A percentile compares a stretch with the other conserved stretches of the same genome.
These are phyloP conservation scores for Fomitopsis serialis DNA, from an alignment of 768 basidiomycete species.

Conservation along the genomic window DNA sequence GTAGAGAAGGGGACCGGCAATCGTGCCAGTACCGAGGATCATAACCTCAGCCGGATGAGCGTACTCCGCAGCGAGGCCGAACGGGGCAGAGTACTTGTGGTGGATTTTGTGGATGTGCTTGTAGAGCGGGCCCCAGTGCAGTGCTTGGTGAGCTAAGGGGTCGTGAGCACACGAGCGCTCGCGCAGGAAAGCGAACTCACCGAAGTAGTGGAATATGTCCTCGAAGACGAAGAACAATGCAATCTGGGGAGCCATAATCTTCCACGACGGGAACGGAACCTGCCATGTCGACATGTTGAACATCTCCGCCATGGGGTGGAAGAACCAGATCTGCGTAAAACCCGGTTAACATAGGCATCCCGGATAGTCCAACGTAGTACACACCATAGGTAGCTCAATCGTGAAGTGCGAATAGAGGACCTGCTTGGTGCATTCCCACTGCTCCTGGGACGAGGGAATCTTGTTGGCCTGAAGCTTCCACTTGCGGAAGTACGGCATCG, in stretches of 20 bases:
- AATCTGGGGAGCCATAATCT: slow-evolving; percentile 69
- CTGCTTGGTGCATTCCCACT: slow-evolving; percentile 94
- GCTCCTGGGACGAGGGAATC: slow-evolving; percentile 71
- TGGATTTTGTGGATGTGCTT: slow-evolving; percentile 96
- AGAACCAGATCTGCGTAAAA: slow-evolving; percentile 68
- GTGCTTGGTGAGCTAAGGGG: slow-evolving; percentile 72
- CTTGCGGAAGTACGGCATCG: slow-evolving; percentile 86
- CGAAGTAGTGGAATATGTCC: slow-evolving; percentile 91
- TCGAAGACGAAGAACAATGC: slow-evolving; percentile 93
- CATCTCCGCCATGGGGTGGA: slow-evolving; percentile 84
- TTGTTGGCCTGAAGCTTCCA: slow-evolving; percentile 94
- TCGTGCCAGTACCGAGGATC: slow-evolving; percentile 89
- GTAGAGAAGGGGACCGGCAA: slow-evolving; percentile 84
- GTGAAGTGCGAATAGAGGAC: slow-evolving; percentile 96
- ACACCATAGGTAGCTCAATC: slow-evolving; percentile 83
- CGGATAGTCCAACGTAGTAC: no score
- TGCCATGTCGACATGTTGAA: slow-evolving; percentile 92
- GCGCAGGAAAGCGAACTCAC: slow-evolving; percentile 32
- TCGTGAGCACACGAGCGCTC: slow-evolving; percentile 2
- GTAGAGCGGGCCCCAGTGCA: slow-evolving; percentile 82
- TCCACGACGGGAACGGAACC: slow-evolving; percentile 80
- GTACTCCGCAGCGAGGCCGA: slow-evolving; percentile 96
- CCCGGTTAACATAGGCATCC: background rate
- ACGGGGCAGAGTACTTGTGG: slow-evolving; percentile 95
- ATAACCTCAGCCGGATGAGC: slow-evolving; percentile 96